Base-by-base conservation (phyloP, 2,329 filamentous ascomycete genomes). In the Calonectria multiphialidica region DNA sequence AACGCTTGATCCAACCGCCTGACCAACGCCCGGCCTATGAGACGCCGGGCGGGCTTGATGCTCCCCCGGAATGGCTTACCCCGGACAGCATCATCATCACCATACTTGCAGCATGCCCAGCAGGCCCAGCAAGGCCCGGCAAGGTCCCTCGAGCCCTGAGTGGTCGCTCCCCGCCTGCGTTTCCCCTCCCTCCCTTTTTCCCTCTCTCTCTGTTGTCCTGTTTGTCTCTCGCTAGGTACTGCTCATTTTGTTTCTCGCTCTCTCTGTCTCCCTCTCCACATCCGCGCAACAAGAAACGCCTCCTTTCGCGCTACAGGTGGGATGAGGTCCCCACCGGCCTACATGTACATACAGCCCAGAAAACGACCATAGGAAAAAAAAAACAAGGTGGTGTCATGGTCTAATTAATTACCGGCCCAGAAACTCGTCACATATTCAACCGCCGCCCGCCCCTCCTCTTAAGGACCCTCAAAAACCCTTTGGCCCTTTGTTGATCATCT, bases 1-100 rank as follows among this genome's bases (percentile, higher is more conserved):
- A 71, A 77, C 68, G 72, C 77, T 78, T 74, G 75, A 75, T 78
- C 75, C 77, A 78, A 76, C 77, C 77, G 76, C 76, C 76, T 78
- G 77, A 78, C 77, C 77, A 69, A 45, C 71, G 50, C 64, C 68
- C 50, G 69, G 64, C 69, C 76, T 77, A 77, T 78, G 69, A 71
- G 68, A 64, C 59, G 49, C 66, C 37, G 65, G 49, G 62, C 74
- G 72, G 37, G 40, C 45, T 28, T 70, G 71, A 13, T 71, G 57
- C 53, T 21, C 68, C 72, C 72, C 76, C 75, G 23, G 76, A 53
- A 68, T 77, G 66, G 75, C 70, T 74, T 78, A 78, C 76, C 76
- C 76, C 76, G 62, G 76, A 78, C 63, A 23, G 30, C 57, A 62
- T 55, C 64, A 55, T 42, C 47, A 67, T 65, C 63, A 71, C 42